Percentiles rank a stretch among this genome's conserved stretches.
phyloP scores from a whole-genome alignment of 2,329 filamentous ascomycete species.

The Hortaea werneckii region DNA sequence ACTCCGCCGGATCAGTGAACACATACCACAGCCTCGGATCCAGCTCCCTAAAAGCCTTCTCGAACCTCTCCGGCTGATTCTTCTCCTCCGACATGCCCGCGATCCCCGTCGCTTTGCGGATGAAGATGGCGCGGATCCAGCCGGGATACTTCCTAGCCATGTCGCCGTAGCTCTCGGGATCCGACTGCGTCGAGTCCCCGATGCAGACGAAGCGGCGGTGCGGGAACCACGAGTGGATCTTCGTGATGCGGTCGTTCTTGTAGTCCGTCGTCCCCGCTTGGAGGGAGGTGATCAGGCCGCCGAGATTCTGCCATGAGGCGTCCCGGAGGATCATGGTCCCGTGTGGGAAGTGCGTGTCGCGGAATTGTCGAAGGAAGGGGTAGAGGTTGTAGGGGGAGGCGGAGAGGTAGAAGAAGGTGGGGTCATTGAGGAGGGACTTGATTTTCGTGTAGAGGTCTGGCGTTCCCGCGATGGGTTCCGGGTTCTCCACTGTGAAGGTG shows the following conservation, averaged over 20 bases:
- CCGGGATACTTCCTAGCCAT: constrained; percentile 57
- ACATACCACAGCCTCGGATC: constrained; percentile 66
- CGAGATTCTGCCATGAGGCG: constrained; percentile 73
- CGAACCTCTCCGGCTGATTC: constrained; percentile 57
- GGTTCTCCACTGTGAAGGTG: constrained; percentile 65
- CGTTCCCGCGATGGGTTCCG: constrained; percentile 67
- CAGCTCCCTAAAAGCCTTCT: constrained; percentile 69
- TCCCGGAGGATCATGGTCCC: constrained; percentile 81
- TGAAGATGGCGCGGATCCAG: constrained; percentile 71
- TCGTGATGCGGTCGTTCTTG: constrained; percentile 70
- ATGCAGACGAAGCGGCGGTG: constrained; percentile 64
- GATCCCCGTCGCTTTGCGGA: constrained; percentile 70
- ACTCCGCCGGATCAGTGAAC: constrained; percentile 65
- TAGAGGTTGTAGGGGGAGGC: constrained; percentile 94
- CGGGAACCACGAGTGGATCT: constrained; percentile 71
- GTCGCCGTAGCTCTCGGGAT: constrained; percentile 82
- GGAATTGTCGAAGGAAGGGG: constrained; percentile 69
- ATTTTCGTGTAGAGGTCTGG: constrained; percentile 69
- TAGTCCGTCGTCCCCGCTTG: constrained; percentile 76
- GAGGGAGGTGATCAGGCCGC: constrained; percentile 67
- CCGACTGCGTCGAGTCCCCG: constrained; percentile 83
- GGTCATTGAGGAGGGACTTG: constrained; percentile 43
- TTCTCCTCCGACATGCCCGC: constrained; percentile 66
- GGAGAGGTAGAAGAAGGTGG: constrained; percentile 86
- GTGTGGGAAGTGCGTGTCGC: constrained; percentile 57